These are phyloP conservation scores for Helenozyma baotianmanensis DNA, from an alignment of 805 yeast species.

Conservation along the genomic window DNA sequence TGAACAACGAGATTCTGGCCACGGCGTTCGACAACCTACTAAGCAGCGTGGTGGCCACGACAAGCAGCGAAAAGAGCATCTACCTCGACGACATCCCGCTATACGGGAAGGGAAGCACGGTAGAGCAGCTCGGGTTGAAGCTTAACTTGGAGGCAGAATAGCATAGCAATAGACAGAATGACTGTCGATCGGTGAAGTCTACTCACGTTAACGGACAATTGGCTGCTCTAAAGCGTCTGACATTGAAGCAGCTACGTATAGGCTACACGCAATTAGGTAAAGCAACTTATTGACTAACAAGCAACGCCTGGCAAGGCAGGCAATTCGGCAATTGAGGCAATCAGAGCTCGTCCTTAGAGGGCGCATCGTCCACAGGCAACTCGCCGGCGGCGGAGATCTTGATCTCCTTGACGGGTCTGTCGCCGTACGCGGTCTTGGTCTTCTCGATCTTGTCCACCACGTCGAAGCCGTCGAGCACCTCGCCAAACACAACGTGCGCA, in stretches of 20 bases:
- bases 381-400: slow-evolving; percentile 71
- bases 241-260: no score
- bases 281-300: no score
- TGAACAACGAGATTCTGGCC: slow-evolving; percentile 23
- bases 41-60: slow-evolving; percentile 18
- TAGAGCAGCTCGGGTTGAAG: slow-evolving; percentile 31
- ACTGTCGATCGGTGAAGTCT: no score
- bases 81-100: slow-evolving; percentile 37
- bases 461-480: slow-evolving; percentile 85
- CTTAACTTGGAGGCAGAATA: slow-evolving; percentile 20
- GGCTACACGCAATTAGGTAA: no score
- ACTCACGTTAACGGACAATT: no score
- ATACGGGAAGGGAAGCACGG: slow-evolving; percentile 36
- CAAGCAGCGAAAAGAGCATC: slow-evolving; percentile 17
- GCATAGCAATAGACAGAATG: no score
- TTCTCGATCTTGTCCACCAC: slow-evolving; percentile 70
- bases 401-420: slow-evolving; percentile 65
- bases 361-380: slow-evolving; percentile 34
- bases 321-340: not conserved
- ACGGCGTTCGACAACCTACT: slow-evolving; percentile 30
- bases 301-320: no score
- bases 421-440: slow-evolving; percentile 65
- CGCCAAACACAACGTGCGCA: slow-evolving; percentile 94
- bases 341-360: slow-evolving; percentile 27
- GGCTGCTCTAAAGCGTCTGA: no score